Evolutionary conservation across 352 stramenopile species (phyloP).

Genomic region (Discostella stelligera): DNA sequence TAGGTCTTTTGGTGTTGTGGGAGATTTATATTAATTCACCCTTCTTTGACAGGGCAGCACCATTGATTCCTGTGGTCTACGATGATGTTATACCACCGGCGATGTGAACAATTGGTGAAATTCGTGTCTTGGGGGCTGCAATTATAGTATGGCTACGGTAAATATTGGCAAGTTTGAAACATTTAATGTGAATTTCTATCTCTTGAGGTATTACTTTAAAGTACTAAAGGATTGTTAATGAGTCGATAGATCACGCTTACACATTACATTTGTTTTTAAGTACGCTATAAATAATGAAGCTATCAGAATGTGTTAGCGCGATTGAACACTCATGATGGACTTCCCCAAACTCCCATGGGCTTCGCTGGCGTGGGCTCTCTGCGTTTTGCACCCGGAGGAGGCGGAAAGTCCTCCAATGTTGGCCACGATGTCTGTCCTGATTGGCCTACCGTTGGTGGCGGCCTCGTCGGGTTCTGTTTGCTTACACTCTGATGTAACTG

Average conservation of each 20-base stretch:
- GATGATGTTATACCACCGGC: constrained; percentile 36
- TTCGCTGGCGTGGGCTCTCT: constrained; percentile 17
- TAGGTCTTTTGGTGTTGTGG: constrained; percentile 74
- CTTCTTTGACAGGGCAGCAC: constrained; percentile 77
- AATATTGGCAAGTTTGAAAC: background rate
- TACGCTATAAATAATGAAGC: too few species aligned
- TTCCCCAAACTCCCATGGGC: constrained; percentile 37
- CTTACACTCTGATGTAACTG: background rate
- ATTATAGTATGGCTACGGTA: background rate
- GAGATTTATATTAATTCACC: constrained; percentile 84
- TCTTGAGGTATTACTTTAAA: too few species aligned
- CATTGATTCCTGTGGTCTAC: constrained; percentile 74
- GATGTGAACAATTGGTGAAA: constrained; percentile 17
- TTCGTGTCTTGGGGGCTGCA: background rate
- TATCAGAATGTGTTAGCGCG: too few species aligned
- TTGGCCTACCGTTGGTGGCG: constrained; percentile 28
- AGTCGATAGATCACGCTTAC: too few species aligned
- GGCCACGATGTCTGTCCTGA: constrained; percentile 32
- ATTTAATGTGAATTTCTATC: too few species aligned
- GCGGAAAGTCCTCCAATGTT: constrained; percentile 58
- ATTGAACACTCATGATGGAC: constrained; percentile 9
- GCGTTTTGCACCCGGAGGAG: constrained; percentile 34
- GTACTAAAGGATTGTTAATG: too few species aligned
- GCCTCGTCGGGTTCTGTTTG: constrained; percentile 20
- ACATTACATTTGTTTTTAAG: too few species aligned